Conservation (phyloP, 2,329 filamentous ascomycete genomes). For the Colletotrichum sp. region DNA sequence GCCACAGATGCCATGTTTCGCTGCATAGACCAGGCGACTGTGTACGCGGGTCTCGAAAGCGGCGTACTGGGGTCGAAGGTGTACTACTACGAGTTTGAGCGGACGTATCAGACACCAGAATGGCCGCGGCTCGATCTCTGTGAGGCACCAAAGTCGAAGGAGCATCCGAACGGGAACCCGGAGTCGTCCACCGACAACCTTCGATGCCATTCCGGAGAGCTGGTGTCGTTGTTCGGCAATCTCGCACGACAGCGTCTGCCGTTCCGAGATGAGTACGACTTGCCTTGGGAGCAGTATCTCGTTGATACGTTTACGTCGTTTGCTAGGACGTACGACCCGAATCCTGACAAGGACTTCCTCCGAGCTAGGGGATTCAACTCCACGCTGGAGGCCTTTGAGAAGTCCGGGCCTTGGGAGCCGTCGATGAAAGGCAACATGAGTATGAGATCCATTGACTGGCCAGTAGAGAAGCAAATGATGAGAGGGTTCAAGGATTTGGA, state of each 20-base stretch:
- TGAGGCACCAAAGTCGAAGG: slow-evolving; percentile 37
- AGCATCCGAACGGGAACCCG: slow-evolving; percentile 47
- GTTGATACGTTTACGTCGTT: slow-evolving; percentile 52
- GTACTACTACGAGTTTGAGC: slow-evolving; percentile 66
- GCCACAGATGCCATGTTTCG: slow-evolving; percentile 65
- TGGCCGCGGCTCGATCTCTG: slow-evolving; percentile 59
- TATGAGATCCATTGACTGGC: slow-evolving; percentile 46
- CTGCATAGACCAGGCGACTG: slow-evolving; percentile 64
- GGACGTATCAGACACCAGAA: slow-evolving; percentile 56
- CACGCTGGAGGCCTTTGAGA: slow-evolving; percentile 37
- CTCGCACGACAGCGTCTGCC: slow-evolving; percentile 31
- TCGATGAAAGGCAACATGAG: slow-evolving; percentile 40
- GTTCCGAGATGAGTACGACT: slow-evolving; percentile 40
- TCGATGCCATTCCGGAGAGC: slow-evolving; percentile 53
- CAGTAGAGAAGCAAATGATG: slow-evolving; percentile 25
- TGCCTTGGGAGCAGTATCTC: slow-evolving; percentile 16
- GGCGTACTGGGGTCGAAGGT: slow-evolving; percentile 47
- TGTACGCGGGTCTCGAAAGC: slow-evolving; percentile 50
- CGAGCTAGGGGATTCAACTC: slow-evolving; percentile 8
- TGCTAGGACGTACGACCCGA: slow-evolving; percentile 46
- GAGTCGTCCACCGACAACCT: slow-evolving; percentile 36
- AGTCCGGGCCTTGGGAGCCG: slow-evolving; percentile 43
- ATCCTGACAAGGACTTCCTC: slow-evolving; percentile 44
- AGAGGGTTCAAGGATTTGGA: slow-evolving; percentile 46
- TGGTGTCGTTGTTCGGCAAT: slow-evolving; percentile 48